Evolutionary conservation across 164 flowering plant species (phyloP), one percentile per base, ranked within the genome.

Genomic region (Brasenia schreberi): DNA sequence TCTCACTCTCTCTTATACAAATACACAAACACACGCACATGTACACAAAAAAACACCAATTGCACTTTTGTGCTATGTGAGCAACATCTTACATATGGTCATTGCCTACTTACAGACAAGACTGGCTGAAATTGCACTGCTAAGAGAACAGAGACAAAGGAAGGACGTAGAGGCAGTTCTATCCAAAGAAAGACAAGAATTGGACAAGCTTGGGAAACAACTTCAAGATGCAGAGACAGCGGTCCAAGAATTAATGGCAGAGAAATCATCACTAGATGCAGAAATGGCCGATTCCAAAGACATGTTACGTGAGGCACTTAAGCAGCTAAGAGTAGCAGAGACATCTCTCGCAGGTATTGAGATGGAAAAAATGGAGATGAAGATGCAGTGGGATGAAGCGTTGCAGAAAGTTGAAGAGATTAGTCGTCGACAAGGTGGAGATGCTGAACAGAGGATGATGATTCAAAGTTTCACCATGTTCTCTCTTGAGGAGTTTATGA

Each of bases 281-380:
- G 81, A 73, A 69, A 11, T 81, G 27, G 67, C 74, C 42, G 81
- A 85, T 23, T 74, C 83, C 6, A 68, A 73, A 11, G 44, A 17
- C 63, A 27, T 7, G 17, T 77, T 70, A 68, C 65, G 69, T 67
- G 88, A 89, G 72, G 73, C 83, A 70, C 83, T 81, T 74, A 87
- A 81, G 66, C 85, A 88, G 73, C 73, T 86, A 17, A n/a, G 74
- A 59, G 79, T 84, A 64, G 92, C 96, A 42, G 84, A 81, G 56
- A 68, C 82, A 19, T 42, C 68, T 89, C 75, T 68, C 75, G 17
- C 62, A 76, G 5, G 75, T 76, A 73, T 81, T 75, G 71, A 76
- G 72, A 59, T 1, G 56, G 14, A 5, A 14, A 49, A 49, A 5
- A 9, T 49, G 16, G 12, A 49, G 56, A 49, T 49, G 16, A 2